These are phyloP conservation scores for Lithospermum erythrorhizon DNA, from an alignment of 257 asterid genomes.

Conservation along the genomic window DNA sequence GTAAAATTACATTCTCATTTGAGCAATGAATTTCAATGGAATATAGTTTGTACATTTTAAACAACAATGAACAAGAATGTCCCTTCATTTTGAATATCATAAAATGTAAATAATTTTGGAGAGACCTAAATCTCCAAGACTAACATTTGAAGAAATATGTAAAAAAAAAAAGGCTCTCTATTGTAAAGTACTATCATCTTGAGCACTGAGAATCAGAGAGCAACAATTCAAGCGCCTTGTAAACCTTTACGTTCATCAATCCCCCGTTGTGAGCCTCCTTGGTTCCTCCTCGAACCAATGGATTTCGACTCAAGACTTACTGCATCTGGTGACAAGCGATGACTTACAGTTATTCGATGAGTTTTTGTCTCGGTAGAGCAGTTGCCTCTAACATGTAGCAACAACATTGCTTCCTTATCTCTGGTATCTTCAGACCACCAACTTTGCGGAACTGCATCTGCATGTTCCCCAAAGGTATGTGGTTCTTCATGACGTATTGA, in stretches of 20 bases:
- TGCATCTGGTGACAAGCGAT: conserved; percentile 20
- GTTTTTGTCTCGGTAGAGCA: conserved; percentile 30
- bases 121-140: no score
- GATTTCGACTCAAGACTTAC: conserved; percentile 11
- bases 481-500: conserved; percentile 43
- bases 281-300: background rate
- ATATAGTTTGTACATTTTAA: no score
- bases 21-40: background rate
- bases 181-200: background rate
- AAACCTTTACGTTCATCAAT: background rate
- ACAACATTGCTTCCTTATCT: conserved; percentile 43
- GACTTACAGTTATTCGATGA: conserved; percentile 31
- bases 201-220: background rate
- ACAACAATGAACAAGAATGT: no score
- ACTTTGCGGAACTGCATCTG: conserved; percentile 44
- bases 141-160: background rate
- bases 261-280: background rate
- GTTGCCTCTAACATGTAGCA: conserved; percentile 36
- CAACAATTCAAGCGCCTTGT: background rate
- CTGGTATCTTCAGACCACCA: conserved; percentile 62
- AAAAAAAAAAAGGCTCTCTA: background rate
- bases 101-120: no score
- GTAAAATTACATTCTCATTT: no score
- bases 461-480: conserved; percentile 32
- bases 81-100: background rate